A percentile compares a stretch with the other conserved stretches of the same genome.
These are phyloP conservation scores for Papiliotrema laurentii DNA, from an alignment of 1,284 basidiomycete species.

Conservation along the genomic window DNA sequence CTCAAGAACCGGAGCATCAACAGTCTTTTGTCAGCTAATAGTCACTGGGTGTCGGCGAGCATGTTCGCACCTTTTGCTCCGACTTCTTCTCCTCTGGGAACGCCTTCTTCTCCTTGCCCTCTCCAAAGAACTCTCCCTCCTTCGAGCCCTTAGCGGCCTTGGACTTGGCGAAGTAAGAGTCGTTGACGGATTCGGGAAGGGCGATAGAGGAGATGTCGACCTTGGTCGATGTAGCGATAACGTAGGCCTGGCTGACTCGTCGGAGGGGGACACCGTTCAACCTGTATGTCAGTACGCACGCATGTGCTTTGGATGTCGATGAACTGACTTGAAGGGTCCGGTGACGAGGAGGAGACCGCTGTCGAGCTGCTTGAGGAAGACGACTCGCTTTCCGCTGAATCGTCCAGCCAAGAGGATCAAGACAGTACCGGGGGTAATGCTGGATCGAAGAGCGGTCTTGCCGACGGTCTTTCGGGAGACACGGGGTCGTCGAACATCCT, in stretches of 20 bases:
- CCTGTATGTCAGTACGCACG: slow-evolving; percentile 19
- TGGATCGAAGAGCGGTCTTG: slow-evolving; percentile 67
- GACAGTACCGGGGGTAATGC: slow-evolving; percentile 92
- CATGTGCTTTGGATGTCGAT: not conserved
- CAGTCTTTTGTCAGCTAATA: slow-evolving; percentile 33
- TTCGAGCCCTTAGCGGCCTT: slow-evolving; percentile 68
- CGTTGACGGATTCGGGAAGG: slow-evolving; percentile 83
- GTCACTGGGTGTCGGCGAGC: too few relatives aligned
- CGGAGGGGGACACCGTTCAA: slow-evolving; percentile 97
- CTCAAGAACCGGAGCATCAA: slow-evolving; percentile 79
- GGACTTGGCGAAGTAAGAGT: slow-evolving; percentile 90
- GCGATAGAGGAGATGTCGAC: slow-evolving; percentile 71
- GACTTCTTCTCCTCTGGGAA: slow-evolving; percentile 84
- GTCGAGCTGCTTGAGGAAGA: slow-evolving; percentile 94
- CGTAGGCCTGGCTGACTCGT: slow-evolving; percentile 98
- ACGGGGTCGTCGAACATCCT: slow-evolving; percentile 87
- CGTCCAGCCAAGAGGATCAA: slow-evolving; percentile 96
- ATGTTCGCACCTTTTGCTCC: slow-evolving; percentile 72
- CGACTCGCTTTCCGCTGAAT: slow-evolving; percentile 97
- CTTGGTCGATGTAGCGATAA: slow-evolving; percentile 97
- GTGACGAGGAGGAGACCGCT: slow-evolving; percentile 93
- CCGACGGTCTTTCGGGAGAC: slow-evolving; percentile 80
- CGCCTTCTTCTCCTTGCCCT: slow-evolving; percentile 90
- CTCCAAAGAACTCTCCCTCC: slow-evolving; percentile 94
- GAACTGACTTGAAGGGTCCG: slow-evolving; percentile 79